Base-by-base conservation (phyloP, 208 protist genomes). In the Trypanosoma scelopori region DNA sequence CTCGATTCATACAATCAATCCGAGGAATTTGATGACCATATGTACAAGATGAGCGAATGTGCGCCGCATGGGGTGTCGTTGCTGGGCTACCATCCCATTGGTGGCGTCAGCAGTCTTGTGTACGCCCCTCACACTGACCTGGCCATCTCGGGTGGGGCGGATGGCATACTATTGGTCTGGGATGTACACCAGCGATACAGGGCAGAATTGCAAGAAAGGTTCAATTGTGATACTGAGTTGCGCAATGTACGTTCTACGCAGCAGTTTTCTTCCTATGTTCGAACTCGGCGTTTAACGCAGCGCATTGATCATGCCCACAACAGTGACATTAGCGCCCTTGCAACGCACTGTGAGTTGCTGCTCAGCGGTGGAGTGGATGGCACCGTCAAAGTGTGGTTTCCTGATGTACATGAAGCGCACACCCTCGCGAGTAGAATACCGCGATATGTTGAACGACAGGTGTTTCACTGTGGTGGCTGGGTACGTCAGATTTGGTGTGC, bases 111-210 rank as follows among this genome's bases (percentile, higher is more conserved):
- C n/a, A 63, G 48, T 57, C 52, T 75, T 1, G 55, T 43, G 3
- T 65, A 69, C 52, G 64, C 72, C 41, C 23, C 65, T 3, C 13
- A 22, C 32, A 63, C 37, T 28, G 51, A 61, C 41, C 37, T 81
- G 27, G 65, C 64, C 0, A 39, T 87, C 9, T 77, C 74, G 28
- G 81, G 81, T 49, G 68, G 72, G 1, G 50, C 68, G 4, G 81
- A 87, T 52, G 76, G 81, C 12, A 65, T 66, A 23, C 22, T 87
- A 15, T 66, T 74, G 27, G 27, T 80, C 11, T 87, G 81, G 81
- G 77, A 86, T 66, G 16, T 78, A 22, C 51, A 58, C 32, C 30
- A 70, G 2, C 47, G 47, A 16, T 76, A 85, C 49, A 27, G 56
- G 30, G 32, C 39, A 32, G 46, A 30, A 22, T 50, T 60, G 22